Conservation (phyloP, 2,329 filamentous ascomycete genomes). For the Pezicula neosporulosa region DNA sequence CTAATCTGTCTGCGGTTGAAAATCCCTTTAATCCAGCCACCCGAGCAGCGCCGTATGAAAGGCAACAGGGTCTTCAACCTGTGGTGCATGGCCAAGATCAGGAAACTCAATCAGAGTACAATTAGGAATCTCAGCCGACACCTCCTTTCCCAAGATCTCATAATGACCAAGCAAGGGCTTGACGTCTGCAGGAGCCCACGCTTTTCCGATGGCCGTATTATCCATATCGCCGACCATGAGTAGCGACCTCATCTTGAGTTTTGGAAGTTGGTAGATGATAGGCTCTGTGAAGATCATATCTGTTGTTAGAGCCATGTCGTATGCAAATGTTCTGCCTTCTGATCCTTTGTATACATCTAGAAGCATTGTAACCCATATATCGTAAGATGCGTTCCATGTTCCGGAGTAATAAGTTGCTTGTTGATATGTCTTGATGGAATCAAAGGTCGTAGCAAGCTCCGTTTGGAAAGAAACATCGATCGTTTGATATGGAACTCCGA, state of each 20-base stretch:
- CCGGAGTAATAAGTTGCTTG: slow-evolving; percentile 45
- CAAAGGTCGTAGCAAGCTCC: slow-evolving; percentile 39
- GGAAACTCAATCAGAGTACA: slow-evolving; percentile 43
- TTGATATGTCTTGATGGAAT: slow-evolving; percentile 42
- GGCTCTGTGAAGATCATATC: slow-evolving; percentile 53
- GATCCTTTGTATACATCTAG: slow-evolving; percentile 46
- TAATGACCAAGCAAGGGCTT: slow-evolving; percentile 45
- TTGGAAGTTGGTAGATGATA: slow-evolving; percentile 45
- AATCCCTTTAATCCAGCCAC: slow-evolving; percentile 33
- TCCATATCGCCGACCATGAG: slow-evolving; percentile 49
- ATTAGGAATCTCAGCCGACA: slow-evolving; percentile 39
- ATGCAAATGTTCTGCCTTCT: slow-evolving; percentile 38
- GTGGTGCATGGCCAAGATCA: slow-evolving; percentile 48
- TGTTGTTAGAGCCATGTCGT: slow-evolving; percentile 46
- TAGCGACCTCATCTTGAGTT: slow-evolving; percentile 41
- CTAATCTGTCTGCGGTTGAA: no score
- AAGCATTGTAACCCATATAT: slow-evolving; percentile 53
- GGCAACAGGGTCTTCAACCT: slow-evolving; percentile 44
- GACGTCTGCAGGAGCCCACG: slow-evolving; percentile 40
- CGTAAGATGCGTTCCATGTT: slow-evolving; percentile 46
- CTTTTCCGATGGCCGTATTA: slow-evolving; percentile 51
- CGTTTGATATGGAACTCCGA: slow-evolving; percentile 43
- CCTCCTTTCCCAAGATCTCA: slow-evolving; percentile 42
- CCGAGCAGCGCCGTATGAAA: slow-evolving; percentile 43
- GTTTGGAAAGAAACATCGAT: slow-evolving; percentile 35